These are phyloP conservation scores for Lactarius sanguifluus DNA, from an alignment of 768 basidiomycete species.

Conservation along the genomic window DNA sequence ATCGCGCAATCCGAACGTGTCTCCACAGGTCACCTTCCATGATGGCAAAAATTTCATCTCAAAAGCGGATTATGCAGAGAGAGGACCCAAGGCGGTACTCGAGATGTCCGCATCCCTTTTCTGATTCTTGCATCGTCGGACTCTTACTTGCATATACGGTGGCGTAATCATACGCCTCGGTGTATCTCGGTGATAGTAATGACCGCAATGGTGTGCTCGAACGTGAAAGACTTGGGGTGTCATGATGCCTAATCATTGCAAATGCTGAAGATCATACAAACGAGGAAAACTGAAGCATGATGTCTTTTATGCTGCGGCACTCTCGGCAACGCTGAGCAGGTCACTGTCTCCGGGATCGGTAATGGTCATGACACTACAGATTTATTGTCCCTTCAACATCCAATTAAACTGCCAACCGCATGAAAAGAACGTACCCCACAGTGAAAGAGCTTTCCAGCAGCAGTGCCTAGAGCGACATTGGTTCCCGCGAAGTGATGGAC, in stretches of 20 bases:
- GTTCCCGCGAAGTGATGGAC: constrained; percentile 98
- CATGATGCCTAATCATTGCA: constrained; percentile 28
- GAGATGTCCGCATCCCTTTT: constrained; percentile 75
- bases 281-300: constrained; percentile 8
- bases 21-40: constrained; percentile 65
- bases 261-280: constrained; percentile 29
- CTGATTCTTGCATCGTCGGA: constrained; percentile 36
- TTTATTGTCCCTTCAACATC: neutral
- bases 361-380: constrained; percentile 90
- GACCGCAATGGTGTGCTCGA: neutral
- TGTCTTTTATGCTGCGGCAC: constrained; percentile 53
- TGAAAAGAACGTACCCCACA: constrained; percentile 66
- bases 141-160: neutral
- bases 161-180: constrained; percentile 1
- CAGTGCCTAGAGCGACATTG: constrained; percentile 97
- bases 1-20: constrained; percentile 11
- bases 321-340: constrained; percentile 84
- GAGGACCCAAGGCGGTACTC: constrained; percentile 72
- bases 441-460: constrained; percentile 99
- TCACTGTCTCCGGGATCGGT: constrained; percentile 96
- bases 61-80: constrained; percentile 72
- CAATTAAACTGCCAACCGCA: neutral
- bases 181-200: constrained; percentile 1
- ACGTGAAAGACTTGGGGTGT: neutral
- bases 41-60: constrained; percentile 76